phyloP scores from a whole-genome alignment of 176 grass and related monocot genomes.

The Oryza brachyantha region DNA sequence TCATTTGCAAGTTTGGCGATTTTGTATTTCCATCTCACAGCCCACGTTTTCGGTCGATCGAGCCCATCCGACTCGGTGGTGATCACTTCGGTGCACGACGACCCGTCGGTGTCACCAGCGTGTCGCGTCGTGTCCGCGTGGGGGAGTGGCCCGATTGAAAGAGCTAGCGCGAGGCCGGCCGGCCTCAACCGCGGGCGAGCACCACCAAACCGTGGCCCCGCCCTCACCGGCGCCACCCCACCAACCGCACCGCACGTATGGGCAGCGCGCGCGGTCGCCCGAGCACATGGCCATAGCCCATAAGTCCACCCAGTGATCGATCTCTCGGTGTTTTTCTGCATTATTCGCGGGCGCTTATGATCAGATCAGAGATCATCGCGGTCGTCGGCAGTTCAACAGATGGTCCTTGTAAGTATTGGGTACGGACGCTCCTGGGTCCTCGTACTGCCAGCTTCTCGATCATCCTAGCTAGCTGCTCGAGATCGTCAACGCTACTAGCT shows the following conservation, averaged over 20 bases:
- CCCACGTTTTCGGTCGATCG: neutral
- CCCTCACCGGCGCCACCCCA: neutral
- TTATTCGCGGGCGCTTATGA: too few relatives aligned
- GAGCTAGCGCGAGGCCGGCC: too few relatives aligned
- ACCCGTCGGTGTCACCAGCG: neutral
- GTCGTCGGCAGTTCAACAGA: neutral
- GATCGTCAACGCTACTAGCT: conserved; percentile 28
- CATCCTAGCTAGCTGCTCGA: neutral
- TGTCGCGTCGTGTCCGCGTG: neutral
- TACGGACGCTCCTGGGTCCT: neutral
- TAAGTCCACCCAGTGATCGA: neutral
- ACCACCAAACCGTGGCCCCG: conserved; percentile 34
- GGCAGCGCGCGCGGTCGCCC: neutral
- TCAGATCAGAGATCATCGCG: too few relatives aligned
- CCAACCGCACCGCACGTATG: neutral
- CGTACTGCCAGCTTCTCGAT: neutral
- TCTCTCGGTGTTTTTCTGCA: too few relatives aligned
- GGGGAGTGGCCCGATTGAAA: neutral
- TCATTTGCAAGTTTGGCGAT: neutral
- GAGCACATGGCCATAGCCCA: neutral
- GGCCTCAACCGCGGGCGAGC: neutral
- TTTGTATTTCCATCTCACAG: neutral
- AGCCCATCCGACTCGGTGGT: neutral
- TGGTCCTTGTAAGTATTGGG: neutral
- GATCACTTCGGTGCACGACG: neutral